Evolutionary conservation across 306 rosid genomes (phyloP).

Genomic region (Carpinus fangiana): DNA sequence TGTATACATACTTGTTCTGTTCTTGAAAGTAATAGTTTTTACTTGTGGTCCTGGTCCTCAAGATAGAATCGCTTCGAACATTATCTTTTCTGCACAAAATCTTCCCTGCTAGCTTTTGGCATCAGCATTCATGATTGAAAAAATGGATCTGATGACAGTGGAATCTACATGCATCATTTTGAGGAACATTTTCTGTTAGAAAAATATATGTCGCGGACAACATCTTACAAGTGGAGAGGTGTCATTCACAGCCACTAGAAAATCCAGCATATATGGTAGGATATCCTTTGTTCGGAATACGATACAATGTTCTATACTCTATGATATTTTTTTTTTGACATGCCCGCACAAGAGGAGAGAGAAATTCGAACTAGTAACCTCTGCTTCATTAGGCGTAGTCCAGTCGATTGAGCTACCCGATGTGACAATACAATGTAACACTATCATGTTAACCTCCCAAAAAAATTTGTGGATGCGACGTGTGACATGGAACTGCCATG

Average conservation of each 20-base stretch:
- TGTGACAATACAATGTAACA: too few species aligned
- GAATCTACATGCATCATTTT: not conserved
- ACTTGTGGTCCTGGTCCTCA: conserved; percentile 25
- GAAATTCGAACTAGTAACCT: too few species aligned
- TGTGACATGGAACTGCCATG: too few species aligned
- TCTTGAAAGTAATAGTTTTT: conserved; percentile 4
- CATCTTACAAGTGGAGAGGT: conserved; percentile 1
- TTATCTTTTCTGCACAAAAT: conserved; percentile 19
- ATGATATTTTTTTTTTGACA: too few species aligned
- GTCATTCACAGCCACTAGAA: not conserved
- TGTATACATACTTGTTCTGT: not conserved
- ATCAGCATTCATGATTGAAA: conserved; percentile 26
- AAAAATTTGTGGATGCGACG: too few species aligned
- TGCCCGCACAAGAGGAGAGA: too few species aligned
- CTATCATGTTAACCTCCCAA: too few species aligned
- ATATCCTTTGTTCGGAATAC: not conserved
- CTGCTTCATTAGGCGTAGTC: too few species aligned
- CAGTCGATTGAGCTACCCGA: too few species aligned
- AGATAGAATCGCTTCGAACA: not conserved
- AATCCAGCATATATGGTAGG: conserved; percentile 1
- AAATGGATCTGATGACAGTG: conserved; percentile 28
- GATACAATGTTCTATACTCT: not conserved
- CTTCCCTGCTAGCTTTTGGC: conserved; percentile 24
- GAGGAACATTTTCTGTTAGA: conserved; percentile 3
- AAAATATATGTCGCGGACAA: not conserved